Conservation (phyloP, 139 green algal genomes). For the Eudorina sp. region DNA sequence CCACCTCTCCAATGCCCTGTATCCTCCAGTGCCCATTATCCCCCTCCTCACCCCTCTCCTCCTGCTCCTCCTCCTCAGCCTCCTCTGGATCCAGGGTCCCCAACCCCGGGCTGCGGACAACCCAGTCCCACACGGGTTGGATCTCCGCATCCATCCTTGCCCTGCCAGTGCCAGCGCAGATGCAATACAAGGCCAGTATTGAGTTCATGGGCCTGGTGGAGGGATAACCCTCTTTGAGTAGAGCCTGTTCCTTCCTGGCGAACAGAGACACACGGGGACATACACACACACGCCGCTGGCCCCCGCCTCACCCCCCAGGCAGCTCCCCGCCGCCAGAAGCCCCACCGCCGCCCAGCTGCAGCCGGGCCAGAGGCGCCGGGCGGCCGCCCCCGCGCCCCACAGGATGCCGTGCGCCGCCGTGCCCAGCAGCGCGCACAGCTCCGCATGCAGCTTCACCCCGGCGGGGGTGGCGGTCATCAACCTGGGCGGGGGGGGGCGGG, state of each 20-base stretch:
- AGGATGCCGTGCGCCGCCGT: neutral
- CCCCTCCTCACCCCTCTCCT: too few species aligned
- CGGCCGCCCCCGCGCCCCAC: neutral
- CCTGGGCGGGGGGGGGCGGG: constrained; percentile 21
- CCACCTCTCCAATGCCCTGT: too few species aligned
- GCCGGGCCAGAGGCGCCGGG: neutral
- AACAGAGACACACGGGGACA: too few species aligned
- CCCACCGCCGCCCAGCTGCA: neutral
- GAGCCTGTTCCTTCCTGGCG: too few species aligned
- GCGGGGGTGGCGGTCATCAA: constrained; percentile 50
- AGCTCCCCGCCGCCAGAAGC: neutral
- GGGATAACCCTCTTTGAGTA: too few species aligned
- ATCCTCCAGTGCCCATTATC: too few species aligned
- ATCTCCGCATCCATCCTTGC: neutral
- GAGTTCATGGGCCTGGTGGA: too few species aligned
- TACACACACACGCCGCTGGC: neutral
- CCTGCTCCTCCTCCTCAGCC: too few species aligned
- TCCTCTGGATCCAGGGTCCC: too few species aligned
- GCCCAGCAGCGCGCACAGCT: constrained; percentile 55
- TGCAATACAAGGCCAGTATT: too few species aligned
- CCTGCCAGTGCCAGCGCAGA: too few species aligned
- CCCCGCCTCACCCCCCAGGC: neutral
- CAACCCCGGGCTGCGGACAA: too few species aligned
- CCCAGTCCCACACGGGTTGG: neutral
- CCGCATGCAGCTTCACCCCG: constrained; percentile 69